A percentile compares a stretch with the other conserved stretches of the same genome.
Evolutionary conservation across 306 rosid species (phyloP).

Genomic region (Prunus salicina): DNA sequence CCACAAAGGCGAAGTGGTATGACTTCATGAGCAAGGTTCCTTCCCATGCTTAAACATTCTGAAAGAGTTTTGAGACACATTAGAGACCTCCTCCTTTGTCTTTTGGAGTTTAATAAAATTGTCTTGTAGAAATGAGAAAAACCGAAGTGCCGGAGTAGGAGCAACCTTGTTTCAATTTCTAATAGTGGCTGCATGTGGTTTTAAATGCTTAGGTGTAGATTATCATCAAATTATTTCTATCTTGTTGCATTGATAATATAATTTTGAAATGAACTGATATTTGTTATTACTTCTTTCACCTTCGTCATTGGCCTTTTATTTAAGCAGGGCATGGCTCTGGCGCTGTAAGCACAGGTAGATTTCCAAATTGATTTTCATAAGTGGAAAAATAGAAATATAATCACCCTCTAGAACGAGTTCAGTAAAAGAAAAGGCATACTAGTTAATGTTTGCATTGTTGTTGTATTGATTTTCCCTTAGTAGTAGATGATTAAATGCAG

Average conservation of each 20-base stretch:
- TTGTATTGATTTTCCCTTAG: too few species aligned
- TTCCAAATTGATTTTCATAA: background rate
- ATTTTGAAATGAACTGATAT: background rate
- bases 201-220: background rate
- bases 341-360: background rate
- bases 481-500: too few species aligned
- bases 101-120: conserved; percentile 2
- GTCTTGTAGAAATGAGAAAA: background rate
- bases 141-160: background rate
- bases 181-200: background rate
- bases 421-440: too few species aligned
- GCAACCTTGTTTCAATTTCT: background rate
- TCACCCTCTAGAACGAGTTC: too few species aligned
- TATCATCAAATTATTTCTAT: background rate
- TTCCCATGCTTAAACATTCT: background rate
- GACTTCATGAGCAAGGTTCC: conserved; percentile 17
- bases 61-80: background rate
- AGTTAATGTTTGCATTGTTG: too few species aligned
- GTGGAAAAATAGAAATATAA: too few species aligned
- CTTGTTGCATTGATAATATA: background rate
- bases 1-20: conserved; percentile 50
- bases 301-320: background rate
- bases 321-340: background rate
- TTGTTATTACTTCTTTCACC: background rate
- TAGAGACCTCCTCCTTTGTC: background rate